Conservation (phyloP, 345 rosid species). For the Limnanthes douglasii region DNA sequence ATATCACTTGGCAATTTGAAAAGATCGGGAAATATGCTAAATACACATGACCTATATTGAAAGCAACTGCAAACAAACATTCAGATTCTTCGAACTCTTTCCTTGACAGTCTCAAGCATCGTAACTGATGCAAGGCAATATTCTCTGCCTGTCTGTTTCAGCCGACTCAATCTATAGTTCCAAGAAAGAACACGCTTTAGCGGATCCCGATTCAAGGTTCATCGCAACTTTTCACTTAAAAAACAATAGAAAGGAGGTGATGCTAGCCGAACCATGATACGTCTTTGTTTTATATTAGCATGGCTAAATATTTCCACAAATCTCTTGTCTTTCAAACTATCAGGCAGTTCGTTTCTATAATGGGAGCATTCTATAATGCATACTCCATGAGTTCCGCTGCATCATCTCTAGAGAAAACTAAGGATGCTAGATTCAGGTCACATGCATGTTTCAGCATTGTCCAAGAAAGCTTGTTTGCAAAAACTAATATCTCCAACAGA, state of each 20-base stretch:
- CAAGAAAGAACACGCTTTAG: constrained; percentile 49
- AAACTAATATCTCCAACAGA: constrained; percentile 66
- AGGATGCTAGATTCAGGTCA: constrained; percentile 74
- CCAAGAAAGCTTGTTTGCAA: constrained; percentile 90
- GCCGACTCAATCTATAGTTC: constrained; percentile 58
- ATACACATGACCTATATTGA: constrained; percentile 57
- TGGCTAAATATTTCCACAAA: constrained; percentile 50
- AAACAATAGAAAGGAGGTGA: constrained; percentile 67
- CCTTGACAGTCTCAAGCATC: constrained; percentile 70
- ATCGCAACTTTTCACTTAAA: constrained; percentile 76
- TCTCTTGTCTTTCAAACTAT: constrained; percentile 55
- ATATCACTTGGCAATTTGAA: too few relatives aligned
- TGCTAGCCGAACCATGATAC: constrained; percentile 68
- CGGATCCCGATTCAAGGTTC: constrained; percentile 58
- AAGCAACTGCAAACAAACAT: constrained; percentile 47
- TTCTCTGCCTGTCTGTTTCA: constrained; percentile 46
- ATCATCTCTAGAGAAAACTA: constrained; percentile 52
- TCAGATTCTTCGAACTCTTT: constrained; percentile 80
- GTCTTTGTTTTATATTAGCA: constrained; percentile 37
- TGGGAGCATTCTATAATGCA: constrained; percentile 64
- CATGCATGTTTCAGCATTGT: constrained; percentile 79
- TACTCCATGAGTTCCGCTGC: constrained; percentile 87
- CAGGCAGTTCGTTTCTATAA: constrained; percentile 61
- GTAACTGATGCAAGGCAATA: constrained; percentile 87
- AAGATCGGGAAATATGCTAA: too few relatives aligned